These are phyloP conservation scores for Claviceps citrina DNA, from an alignment of 2,329 filamentous ascomycete species.

Conservation along the genomic window DNA sequence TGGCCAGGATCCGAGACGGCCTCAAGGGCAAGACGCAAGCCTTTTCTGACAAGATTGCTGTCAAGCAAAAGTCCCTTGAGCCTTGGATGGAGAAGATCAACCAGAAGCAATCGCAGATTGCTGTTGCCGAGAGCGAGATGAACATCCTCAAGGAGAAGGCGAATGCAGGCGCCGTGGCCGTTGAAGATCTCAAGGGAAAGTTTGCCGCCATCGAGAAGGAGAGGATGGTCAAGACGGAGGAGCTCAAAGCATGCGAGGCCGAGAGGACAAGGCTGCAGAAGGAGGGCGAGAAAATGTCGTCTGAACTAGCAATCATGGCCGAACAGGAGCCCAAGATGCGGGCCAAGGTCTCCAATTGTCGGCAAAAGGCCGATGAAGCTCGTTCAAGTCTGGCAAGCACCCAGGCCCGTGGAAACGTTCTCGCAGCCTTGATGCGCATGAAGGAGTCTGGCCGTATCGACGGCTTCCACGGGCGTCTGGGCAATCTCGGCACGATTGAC, in stretches of 20 bases:
- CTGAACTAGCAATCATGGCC: conserved; percentile 56
- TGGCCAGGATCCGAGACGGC: conserved; percentile 67
- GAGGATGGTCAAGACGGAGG: conserved; percentile 52
- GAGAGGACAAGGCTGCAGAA: conserved; percentile 60
- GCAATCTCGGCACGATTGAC: conserved; percentile 87
- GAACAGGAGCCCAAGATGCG: conserved; percentile 70
- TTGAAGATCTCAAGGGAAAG: conserved; percentile 72
- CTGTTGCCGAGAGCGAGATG: conserved; percentile 86
- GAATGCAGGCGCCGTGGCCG: conserved; percentile 68
- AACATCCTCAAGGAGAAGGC: conserved; percentile 81
- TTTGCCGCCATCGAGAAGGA: conserved; percentile 56
- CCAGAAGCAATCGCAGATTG: conserved; percentile 84
- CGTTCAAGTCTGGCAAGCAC: conserved; percentile 77
- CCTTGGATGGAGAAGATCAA: conserved; percentile 97
- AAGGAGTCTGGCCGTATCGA: conserved; percentile 94
- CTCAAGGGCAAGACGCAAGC: conserved; percentile 92
- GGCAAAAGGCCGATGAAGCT: conserved; percentile 93
- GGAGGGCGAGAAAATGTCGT: conserved; percentile 55
- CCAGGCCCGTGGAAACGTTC: conserved; percentile 83
- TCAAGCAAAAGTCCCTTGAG: conserved; percentile 85
- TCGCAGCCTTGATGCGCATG: conserved; percentile 82
- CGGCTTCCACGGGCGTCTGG: conserved; percentile 88
- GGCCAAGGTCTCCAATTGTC: conserved; percentile 69
- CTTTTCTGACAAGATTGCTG: conserved; percentile 81
- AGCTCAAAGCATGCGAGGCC: conserved; percentile 60